phyloP scores from a whole-genome alignment of 768 basidiomycete species.

The Trametes maxima region DNA sequence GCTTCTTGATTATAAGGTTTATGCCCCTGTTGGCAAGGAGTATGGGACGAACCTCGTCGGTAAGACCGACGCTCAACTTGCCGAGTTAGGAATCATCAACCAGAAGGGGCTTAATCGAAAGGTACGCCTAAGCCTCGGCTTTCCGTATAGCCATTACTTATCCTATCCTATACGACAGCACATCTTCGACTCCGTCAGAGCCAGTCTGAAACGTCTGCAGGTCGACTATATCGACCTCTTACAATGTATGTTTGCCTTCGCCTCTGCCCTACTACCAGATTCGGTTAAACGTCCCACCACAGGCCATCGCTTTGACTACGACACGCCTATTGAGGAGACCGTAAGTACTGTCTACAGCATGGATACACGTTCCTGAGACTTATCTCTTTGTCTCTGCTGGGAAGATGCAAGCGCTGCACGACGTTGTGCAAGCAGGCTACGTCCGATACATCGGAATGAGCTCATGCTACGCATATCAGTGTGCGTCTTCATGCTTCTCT shows the following conservation, averaged over 20 bases:
- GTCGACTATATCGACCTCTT: conserved; percentile 48
- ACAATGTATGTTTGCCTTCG: not conserved
- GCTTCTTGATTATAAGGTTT: not conserved
- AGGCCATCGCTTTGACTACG: conserved; percentile 34
- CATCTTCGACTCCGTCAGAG: conserved; percentile 59
- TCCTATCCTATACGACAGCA: no score
- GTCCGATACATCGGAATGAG: conserved; percentile 46
- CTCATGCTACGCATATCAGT: conserved; percentile 42
- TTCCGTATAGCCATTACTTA: not conserved
- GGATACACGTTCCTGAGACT: not conserved
- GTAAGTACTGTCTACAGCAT: conserved; percentile 18
- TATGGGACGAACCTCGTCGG: not conserved
- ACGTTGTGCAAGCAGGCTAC: conserved; percentile 45
- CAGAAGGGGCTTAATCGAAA: conserved; percentile 42
- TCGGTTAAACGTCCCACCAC: conserved; percentile 7
- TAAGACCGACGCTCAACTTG: conserved; percentile 4
- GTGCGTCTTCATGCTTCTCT: conserved; percentile 17
- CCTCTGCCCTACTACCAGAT: not conserved
- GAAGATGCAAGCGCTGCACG: conserved; percentile 47
- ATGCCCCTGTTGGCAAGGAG: not conserved
- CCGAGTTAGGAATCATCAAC: conserved; percentile 40
- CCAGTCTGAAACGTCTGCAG: conserved; percentile 44
- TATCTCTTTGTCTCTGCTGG: not conserved
- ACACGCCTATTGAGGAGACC: conserved; percentile 41
- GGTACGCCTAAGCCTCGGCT: conserved; percentile 28